Evolutionary conservation across 75 land plant genomes (phyloP), one percentile per base, ranked within the genome.

Genomic region (Isoetes taiwanensis): DNA sequence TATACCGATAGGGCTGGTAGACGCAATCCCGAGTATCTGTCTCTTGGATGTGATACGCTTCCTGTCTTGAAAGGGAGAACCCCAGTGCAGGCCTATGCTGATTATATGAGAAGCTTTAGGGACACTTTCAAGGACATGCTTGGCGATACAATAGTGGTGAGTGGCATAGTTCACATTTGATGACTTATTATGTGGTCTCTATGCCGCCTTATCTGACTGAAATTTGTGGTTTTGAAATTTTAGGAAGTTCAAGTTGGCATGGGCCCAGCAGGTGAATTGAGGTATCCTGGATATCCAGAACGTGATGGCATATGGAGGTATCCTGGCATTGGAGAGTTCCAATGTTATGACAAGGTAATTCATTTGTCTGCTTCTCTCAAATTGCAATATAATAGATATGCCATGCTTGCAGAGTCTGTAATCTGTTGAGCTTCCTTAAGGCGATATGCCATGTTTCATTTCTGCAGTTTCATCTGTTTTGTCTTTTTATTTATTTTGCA

Each of bases 231-330:
- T n/a, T n/a, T n/a, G n/a, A n/a, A n/a, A n/a, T n/a, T n/a, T n/a
- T 66, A 85, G 90, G 90, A 86, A 75, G 72, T 86, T 26, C 91
- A 86, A 75, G 91, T 86, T 35, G 91, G 91, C 4, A 86, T 86
- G 91, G 91, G 91, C 5, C 91, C 91, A 6, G 91, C 91, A 17
- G 91, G 91, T 1, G 90, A 85, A 53, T 72, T 85, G 39, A 78
- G 90, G 46, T 85, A 85, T 65, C 90, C 90, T 32, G 66, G 81
- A 23, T 85, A 85, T 56, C 86, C 86, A 28, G 80, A 82, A 58
- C 66, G 74, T 64, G 40, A 4, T 53, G 83, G 90, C 1, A 82
- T 78, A 28, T 54, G 67, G 76, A 57, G n/a, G 19, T 88, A 75
- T 52, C 90, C 95, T 1, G 95, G 95, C 3, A 84, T 84, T 35